Conservation (phyloP, 768 basidiomycete genomes). For the Candolleomyces aberdarensis region DNA sequence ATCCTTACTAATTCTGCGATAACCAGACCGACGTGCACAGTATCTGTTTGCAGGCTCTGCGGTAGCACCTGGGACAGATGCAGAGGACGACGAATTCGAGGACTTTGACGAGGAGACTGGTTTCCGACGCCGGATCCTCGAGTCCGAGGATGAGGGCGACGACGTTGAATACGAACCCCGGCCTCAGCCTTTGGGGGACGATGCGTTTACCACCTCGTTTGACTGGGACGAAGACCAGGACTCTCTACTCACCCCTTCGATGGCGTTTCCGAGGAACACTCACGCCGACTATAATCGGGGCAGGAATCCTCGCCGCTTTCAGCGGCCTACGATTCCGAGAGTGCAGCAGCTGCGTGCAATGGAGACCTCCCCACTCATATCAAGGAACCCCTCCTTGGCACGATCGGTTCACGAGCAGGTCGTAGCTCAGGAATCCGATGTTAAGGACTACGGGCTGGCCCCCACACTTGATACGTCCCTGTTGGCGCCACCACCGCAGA, state of each 20-base stretch:
- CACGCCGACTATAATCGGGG: neutral
- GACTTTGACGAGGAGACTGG: conserved; percentile 28
- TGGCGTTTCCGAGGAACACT: neutral
- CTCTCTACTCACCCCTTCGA: neutral
- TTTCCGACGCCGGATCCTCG: conserved; percentile 14
- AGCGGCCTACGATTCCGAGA: conserved; percentile 4
- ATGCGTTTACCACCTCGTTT: conserved; percentile 25
- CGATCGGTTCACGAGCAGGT: conserved; percentile 13
- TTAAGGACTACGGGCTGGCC: neutral
- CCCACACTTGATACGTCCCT: neutral
- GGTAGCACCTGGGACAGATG: conserved; percentile 48
- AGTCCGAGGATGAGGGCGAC: conserved; percentile 20
- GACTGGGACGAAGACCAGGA: conserved; percentile 33
- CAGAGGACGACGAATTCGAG: conserved; percentile 35
- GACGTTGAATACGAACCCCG: conserved; percentile 9
- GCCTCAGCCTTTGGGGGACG: conserved; percentile 16
- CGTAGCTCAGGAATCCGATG: neutral
- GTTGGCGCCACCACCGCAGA: conserved; percentile 12
- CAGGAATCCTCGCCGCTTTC: neutral
- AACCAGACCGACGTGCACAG: conserved; percentile 64
- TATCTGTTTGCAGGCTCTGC: conserved; percentile 60
- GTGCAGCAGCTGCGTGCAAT: neutral
- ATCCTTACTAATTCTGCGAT: conserved; percentile 8
- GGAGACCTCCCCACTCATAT: conserved; percentile 37
- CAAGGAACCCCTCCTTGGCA: conserved; percentile 33